Evolutionary conservation across 257 asterid species (phyloP).

Genomic region (Cynanchum wilfordii): DNA sequence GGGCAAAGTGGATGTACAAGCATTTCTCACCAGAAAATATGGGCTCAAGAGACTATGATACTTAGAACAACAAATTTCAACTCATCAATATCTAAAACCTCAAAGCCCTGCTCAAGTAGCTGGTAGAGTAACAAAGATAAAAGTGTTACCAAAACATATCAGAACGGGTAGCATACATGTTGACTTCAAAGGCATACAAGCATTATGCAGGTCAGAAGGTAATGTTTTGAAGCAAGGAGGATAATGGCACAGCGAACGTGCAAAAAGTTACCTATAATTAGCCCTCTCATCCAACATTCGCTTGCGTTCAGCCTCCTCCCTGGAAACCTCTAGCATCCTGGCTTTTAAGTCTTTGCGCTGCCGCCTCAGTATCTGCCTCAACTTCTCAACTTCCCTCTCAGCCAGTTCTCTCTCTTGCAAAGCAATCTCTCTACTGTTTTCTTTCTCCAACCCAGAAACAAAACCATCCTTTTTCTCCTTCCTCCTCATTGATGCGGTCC

Average conservation of each 20-base stretch:
- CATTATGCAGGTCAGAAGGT: neutral
- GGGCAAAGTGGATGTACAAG: neutral
- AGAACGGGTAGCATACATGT: neutral
- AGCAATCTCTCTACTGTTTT: conserved; percentile 71
- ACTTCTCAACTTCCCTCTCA: conserved; percentile 95
- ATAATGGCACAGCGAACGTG: neutral
- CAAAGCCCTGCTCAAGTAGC: neutral
- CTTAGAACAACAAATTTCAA: conserved; percentile 2
- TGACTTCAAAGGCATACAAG: neutral
- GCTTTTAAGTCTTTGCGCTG: conserved; percentile 93
- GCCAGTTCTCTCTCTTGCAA: conserved; percentile 93
- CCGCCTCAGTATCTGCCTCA: conserved; percentile 89
- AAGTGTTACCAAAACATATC: neutral
- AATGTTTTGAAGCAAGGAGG: neutral
- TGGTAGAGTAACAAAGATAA: neutral
- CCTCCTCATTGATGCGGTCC: conserved; percentile 32
- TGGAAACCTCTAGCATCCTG: conserved; percentile 88
- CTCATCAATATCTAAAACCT: neutral
- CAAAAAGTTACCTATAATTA: conserved; percentile 60
- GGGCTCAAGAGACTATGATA: neutral
- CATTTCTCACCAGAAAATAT: neutral
- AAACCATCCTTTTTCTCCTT: conserved; percentile 40
- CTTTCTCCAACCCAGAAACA: conserved; percentile 24
- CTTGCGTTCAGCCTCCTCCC: conserved; percentile 95
- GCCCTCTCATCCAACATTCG: conserved; percentile 89